These are phyloP conservation scores for Voacanga thouarsii DNA, from an alignment of 257 asterid species.

Conservation along the genomic window DNA sequence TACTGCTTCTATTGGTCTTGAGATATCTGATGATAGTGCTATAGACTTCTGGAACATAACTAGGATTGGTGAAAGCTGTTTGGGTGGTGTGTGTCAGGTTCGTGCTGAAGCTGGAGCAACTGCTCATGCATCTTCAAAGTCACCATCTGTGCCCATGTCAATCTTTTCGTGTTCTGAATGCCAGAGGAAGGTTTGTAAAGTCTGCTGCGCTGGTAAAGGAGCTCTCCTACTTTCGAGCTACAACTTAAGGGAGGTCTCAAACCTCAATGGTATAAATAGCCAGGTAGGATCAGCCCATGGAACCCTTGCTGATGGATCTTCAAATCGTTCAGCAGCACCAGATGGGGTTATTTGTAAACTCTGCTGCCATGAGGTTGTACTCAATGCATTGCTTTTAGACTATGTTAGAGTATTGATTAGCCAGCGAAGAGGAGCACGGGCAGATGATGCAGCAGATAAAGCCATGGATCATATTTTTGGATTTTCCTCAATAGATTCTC, in stretches of 20 bases:
- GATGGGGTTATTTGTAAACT: slow-evolving; percentile 72
- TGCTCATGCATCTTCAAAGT: slow-evolving; percentile 28
- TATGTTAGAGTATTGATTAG: slow-evolving; percentile 75
- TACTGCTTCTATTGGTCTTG: slow-evolving; percentile 82
- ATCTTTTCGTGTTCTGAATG: slow-evolving; percentile 66
- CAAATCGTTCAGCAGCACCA: slow-evolving; percentile 49
- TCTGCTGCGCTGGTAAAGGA: slow-evolving; percentile 93
- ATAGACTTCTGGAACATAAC: slow-evolving; percentile 89
- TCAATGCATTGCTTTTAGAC: slow-evolving; percentile 74
- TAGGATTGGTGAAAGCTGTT: slow-evolving; percentile 64
- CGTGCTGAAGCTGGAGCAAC: slow-evolving; percentile 58
- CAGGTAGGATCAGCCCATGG: slow-evolving; percentile 75
- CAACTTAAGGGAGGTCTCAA: slow-evolving; percentile 54
- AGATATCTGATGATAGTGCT: slow-evolving; percentile 44
- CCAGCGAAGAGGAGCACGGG: slow-evolving; percentile 60
- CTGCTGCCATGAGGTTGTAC: slow-evolving; percentile 81
- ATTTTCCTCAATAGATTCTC: slow-evolving; percentile 38
- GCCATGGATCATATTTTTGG: slow-evolving; percentile 61
- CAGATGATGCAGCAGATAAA: slow-evolving; percentile 57
- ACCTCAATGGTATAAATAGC: slow-evolving; percentile 44
- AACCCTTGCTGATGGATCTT: slow-evolving; percentile 55
- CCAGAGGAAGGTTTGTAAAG: slow-evolving; percentile 69
- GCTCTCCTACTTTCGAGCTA: slow-evolving; percentile 57
- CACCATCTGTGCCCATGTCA: slow-evolving; percentile 44
- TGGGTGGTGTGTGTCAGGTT: slow-evolving; percentile 74